A percentile compares a stretch with the other conserved stretches of the same genome.
phyloP scores from a whole-genome alignment of 129 eudicot genomes.

The Flaveria ramosissima region DNA sequence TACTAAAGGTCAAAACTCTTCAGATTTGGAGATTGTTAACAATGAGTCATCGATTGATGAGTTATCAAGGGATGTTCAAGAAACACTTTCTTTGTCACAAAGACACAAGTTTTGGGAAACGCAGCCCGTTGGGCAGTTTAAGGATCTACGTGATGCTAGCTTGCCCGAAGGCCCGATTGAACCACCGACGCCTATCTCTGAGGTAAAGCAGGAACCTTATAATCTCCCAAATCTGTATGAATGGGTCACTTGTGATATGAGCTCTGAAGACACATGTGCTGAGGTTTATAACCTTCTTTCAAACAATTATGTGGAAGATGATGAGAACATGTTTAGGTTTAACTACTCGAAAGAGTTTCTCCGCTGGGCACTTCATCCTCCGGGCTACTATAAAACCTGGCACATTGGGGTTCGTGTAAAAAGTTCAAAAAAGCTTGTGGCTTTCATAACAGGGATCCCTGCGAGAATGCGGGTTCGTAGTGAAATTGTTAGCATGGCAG shows the following conservation, averaged over 20 bases:
- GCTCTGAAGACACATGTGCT: slow-evolving; percentile 43
- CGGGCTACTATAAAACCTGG: slow-evolving; percentile 57
- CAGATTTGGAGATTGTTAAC: slow-evolving; percentile 28
- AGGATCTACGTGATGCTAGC: slow-evolving; percentile 43
- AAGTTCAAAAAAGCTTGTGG: slow-evolving; percentile 55
- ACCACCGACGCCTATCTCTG: slow-evolving; percentile 50
- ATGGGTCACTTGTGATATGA: slow-evolving; percentile 67
- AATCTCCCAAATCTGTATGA: slow-evolving; percentile 53
- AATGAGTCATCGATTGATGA: slow-evolving; percentile 34
- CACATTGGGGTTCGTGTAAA: slow-evolving; percentile 62
- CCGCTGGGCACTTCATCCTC: slow-evolving; percentile 63
- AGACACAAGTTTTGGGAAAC: slow-evolving; percentile 67
- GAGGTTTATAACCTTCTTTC: slow-evolving; percentile 57
- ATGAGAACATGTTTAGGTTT: slow-evolving; percentile 57
- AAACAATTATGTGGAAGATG: slow-evolving; percentile 63
- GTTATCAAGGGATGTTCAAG: slow-evolving; percentile 46
- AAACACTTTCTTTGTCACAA: slow-evolving; percentile 45
- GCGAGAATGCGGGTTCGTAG: slow-evolving; percentile 51
- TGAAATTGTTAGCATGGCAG: slow-evolving; percentile 54
- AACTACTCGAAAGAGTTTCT: slow-evolving; percentile 59
- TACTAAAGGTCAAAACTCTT: slow-evolving; percentile 26
- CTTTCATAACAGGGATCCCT: slow-evolving; percentile 60
- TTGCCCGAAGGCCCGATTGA: slow-evolving; percentile 62
- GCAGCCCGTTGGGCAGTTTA: slow-evolving; percentile 68
- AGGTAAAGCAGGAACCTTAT: slow-evolving; percentile 62